A percentile compares a stretch with the other conserved stretches of the same genome.
phyloP scores from a whole-genome alignment of 2,329 filamentous ascomycete species.

The Fusarium coicis region DNA sequence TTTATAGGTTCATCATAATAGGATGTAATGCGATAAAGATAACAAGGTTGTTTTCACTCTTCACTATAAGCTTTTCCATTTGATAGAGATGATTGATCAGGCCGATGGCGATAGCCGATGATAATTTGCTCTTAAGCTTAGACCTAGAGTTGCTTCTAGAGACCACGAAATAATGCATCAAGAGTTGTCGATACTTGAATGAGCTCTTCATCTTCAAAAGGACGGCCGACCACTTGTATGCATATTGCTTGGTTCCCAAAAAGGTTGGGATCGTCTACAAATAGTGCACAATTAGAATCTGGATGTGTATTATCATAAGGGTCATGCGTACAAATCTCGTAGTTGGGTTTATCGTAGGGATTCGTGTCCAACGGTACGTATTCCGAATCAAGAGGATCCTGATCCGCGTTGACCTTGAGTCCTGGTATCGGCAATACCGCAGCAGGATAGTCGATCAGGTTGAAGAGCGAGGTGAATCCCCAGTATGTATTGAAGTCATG shows the following conservation, averaged over 20 bases:
- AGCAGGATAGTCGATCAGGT: slow-evolving; percentile 22
- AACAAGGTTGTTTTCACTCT: background rate
- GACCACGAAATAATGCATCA: background rate
- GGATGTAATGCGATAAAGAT: background rate
- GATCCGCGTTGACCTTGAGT: background rate
- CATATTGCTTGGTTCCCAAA: background rate
- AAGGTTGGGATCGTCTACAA: background rate
- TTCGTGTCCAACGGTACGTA: background rate
- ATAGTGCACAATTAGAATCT: rapidly evolving
- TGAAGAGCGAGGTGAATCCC: slow-evolving; percentile 19
- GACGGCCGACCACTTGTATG: slow-evolving; percentile 15
- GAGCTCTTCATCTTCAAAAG: slow-evolving; percentile 23
- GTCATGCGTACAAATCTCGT: slow-evolving; percentile 8
- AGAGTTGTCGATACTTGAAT: background rate
- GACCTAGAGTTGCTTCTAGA: background rate
- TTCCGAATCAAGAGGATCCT: background rate
- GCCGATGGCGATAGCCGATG: rapidly evolving
- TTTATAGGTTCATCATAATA: too few relatives aligned
- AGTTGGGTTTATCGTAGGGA: slow-evolving; percentile 13
- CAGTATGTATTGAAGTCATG: slow-evolving; percentile 25
- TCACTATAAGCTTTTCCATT: background rate
- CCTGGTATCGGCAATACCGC: background rate
- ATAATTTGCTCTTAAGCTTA: background rate
- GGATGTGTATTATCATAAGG: rapidly evolving
- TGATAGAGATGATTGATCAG: too few relatives aligned